Conservation (phyloP, 2,329 filamentous ascomycete species). For the Aspergillus melleus region DNA sequence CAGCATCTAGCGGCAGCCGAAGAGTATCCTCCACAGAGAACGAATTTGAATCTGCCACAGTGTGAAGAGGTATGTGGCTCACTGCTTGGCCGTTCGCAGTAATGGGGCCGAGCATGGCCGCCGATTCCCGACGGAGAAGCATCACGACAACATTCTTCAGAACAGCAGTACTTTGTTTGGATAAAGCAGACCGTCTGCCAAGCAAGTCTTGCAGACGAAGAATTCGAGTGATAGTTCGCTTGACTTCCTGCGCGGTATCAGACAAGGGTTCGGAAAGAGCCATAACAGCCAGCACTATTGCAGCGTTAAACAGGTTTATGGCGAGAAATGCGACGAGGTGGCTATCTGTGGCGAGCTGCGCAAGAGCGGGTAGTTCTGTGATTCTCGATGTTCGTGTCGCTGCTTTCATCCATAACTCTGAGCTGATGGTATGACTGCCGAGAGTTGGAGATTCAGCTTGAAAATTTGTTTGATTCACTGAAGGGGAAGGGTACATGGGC, state of each 20-base stretch:
- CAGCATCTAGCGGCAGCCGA: slow-evolving; percentile 20
- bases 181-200: slow-evolving; percentile 34
- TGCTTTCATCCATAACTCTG: slow-evolving; percentile 32
- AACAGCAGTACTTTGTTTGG: slow-evolving; percentile 33
- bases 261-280: slow-evolving; percentile 46
- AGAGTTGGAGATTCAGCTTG: no score
- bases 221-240: slow-evolving; percentile 46
- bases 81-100: background rate
- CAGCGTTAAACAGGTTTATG: slow-evolving; percentile 48
- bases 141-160: slow-evolving; percentile 26
- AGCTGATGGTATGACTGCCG: slow-evolving; percentile 4
- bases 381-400: slow-evolving; percentile 43
- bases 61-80: background rate
- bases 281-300: slow-evolving; percentile 45
- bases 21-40: slow-evolving; percentile 28
- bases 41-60: background rate
- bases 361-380: slow-evolving; percentile 32
- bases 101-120: slow-evolving; percentile 24
- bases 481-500: no score
- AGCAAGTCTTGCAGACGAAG: slow-evolving; percentile 42
- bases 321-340: slow-evolving; percentile 48
- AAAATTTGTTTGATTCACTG: no score
- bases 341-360: slow-evolving; percentile 42
- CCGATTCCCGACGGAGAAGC: slow-evolving; percentile 26
- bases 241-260: slow-evolving; percentile 44